Evolutionary conservation across 306 rosid species (phyloP).

Genomic region (Cercis canadensis): DNA sequence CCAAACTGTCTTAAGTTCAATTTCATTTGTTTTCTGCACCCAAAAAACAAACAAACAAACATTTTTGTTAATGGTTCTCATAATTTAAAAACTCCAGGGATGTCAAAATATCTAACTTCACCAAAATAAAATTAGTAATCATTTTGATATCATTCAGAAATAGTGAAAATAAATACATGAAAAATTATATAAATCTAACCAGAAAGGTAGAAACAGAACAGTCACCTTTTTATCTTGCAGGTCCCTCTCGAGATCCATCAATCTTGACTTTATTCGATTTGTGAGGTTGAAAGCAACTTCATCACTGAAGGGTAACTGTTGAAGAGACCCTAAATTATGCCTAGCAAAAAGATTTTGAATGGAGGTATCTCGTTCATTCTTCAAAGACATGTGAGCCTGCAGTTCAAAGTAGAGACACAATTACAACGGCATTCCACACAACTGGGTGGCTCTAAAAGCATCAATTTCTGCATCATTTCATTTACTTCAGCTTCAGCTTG

Average conservation of each 20-base stretch:
- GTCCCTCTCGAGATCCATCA: constrained; percentile 76
- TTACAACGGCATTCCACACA: constrained; percentile 27
- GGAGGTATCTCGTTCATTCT: constrained; percentile 79
- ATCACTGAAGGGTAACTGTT: constrained; percentile 64
- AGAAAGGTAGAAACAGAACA: constrained; percentile 20
- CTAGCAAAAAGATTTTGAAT: constrained; percentile 58
- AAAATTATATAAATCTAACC: too few relatives aligned
- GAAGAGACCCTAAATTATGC: constrained; percentile 81
- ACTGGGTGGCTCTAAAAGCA: constrained; percentile 31
- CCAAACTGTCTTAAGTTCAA: constrained; percentile 68
- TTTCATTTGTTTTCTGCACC: constrained; percentile 67
- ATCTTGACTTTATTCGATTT: constrained; percentile 71
- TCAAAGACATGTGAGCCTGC: constrained; percentile 77
- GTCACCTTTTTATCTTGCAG: constrained; percentile 77
- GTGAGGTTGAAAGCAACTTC: constrained; percentile 71
- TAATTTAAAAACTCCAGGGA: constrained; percentile 1
- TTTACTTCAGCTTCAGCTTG: constrained; percentile 84
- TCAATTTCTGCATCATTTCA: constrained; percentile 34
- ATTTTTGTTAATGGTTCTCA: not conserved
- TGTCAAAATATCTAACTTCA: constrained; percentile 26
- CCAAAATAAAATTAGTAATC: not conserved
- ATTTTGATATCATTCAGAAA: constrained; percentile 27
- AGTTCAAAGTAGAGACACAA: constrained; percentile 42
- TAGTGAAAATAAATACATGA: too few relatives aligned
- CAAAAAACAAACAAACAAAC: constrained; percentile 13